Evolutionary conservation across 805 yeast genomes (phyloP).

Genomic region (Hyphopichia homilentoma): DNA sequence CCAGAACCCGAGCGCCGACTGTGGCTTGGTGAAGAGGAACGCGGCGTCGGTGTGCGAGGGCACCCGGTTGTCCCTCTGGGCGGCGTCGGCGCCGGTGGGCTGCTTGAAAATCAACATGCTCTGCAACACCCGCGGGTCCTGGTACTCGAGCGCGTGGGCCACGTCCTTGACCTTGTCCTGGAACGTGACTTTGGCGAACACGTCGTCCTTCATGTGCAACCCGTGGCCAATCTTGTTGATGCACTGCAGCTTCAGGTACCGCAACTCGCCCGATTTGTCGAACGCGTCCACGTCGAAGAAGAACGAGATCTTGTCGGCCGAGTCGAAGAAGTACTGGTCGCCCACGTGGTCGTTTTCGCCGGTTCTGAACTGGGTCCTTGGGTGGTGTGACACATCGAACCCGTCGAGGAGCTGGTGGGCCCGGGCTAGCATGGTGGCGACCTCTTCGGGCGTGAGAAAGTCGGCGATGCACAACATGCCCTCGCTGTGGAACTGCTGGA

Average conservation of each 20-base stretch:
- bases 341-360: slow-evolving; percentile 60
- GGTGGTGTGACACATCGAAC: slow-evolving; percentile 56
- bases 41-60: slow-evolving; percentile 78
- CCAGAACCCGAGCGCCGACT: slow-evolving; percentile 76
- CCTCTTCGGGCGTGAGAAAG: slow-evolving; percentile 45
- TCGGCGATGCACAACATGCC: slow-evolving; percentile 62
- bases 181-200: slow-evolving; percentile 50
- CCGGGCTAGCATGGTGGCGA: slow-evolving; percentile 35
- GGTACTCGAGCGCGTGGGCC: slow-evolving; percentile 48
- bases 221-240: slow-evolving; percentile 82
- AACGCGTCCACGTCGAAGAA: slow-evolving; percentile 75
- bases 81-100: slow-evolving; percentile 32
- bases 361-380: slow-evolving; percentile 68
- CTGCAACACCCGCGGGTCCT: slow-evolving; percentile 70
- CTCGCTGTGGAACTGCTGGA: slow-evolving; percentile 45
- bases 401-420: slow-evolving; percentile 43
- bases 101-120: slow-evolving; percentile 80
- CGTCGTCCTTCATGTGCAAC: slow-evolving; percentile 52
- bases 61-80: slow-evolving; percentile 48
- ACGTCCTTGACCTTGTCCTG: slow-evolving; percentile 47
- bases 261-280: slow-evolving; percentile 47
- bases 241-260: slow-evolving; percentile 50
- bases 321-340: slow-evolving; percentile 65
- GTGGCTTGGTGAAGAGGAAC: slow-evolving; percentile 69
- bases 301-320: slow-evolving; percentile 64